Conservation (phyloP, 345 rosid genomes). For the Eucalyptus decipiens region DNA sequence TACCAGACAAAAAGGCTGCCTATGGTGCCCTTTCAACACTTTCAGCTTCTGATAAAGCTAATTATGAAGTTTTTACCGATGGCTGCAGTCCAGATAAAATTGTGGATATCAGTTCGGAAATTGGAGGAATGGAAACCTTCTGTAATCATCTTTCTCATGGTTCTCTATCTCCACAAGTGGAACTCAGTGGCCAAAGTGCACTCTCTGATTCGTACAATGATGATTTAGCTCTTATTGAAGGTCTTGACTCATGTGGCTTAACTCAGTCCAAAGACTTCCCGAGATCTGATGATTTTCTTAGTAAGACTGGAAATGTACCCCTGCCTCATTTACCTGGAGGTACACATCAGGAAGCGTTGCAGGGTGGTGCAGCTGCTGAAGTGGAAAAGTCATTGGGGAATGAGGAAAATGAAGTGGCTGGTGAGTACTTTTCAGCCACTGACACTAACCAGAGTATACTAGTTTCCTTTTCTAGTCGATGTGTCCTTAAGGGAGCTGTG, state of each 20-base stretch:
- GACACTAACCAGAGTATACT: constrained; percentile 87
- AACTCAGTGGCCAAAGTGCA: constrained; percentile 27
- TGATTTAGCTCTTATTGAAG: constrained; percentile 11
- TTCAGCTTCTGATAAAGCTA: constrained; percentile 6
- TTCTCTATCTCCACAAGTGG: background rate
- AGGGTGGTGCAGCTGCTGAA: constrained; percentile 16
- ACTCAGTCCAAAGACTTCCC: constrained; percentile 12
- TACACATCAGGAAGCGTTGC: constrained; percentile 21
- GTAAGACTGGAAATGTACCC: constrained; percentile 7
- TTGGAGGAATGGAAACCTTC: background rate
- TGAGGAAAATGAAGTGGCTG: constrained; percentile 42
- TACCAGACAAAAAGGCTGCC: constrained; percentile 27
- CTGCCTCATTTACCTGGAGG: constrained; percentile 17
- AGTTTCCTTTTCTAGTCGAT: constrained; percentile 86
- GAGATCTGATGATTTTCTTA: background rate
- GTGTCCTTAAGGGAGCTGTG: constrained; percentile 69
- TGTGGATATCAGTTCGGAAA: background rate
- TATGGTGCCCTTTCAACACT: constrained; percentile 22
- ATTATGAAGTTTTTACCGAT: background rate
- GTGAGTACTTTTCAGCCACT: constrained; percentile 63
- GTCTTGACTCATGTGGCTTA: constrained; percentile 2
- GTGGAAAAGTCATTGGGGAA: constrained; percentile 23
- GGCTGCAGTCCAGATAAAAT: background rate
- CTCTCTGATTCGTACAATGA: constrained; percentile 8
- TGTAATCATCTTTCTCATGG: background rate